Base-by-base conservation (phyloP, 1,139 yeast genomes). In the Yamadazyma dendronema region DNA sequence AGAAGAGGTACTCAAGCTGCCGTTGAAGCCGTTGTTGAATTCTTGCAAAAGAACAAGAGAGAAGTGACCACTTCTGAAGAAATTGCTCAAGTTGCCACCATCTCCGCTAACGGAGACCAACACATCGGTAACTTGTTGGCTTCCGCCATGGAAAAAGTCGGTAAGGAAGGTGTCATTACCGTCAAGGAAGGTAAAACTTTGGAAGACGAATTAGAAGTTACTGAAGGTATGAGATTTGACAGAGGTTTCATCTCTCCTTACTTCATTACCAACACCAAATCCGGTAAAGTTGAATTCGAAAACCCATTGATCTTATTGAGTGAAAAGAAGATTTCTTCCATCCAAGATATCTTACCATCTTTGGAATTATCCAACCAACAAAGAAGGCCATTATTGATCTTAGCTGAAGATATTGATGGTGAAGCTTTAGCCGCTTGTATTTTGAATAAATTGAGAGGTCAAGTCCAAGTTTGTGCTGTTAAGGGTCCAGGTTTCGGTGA, bases 401-500 rank as follows among this genome's bases (percentile, higher is more conserved):
- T 92, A 56, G 97, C 98, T 48, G 98, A 92, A 74, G 98, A 92
- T 62, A 78, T 92, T 52, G 98, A 92, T 54, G 98, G 98, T 57
- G 98, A 92, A 74, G 98, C 98, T 40, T 79, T 92, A 49, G 98
- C 98, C 56, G 98, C 98, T 48, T 94, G 98, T 77, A 90, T 92
- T 58, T 80, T 92, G 67, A 92, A 92, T 81, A 92, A 92, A 74
- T 84, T 94, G 63, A 85, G 98, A 75, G 98, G 98, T 56, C 98
- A 92, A 76, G 96, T 92, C 49, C 96, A 89, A 70, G 98, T 94
- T 46, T 88, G 95, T 65, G 96, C 96, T 56, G 97, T 92, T 56
- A 92, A 94, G 78, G 97, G 98, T 34, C 98, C 98, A 61, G 98
- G 98, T 41, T 92, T 92, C 55, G 98, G 98, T 68, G 98, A 92